These are phyloP conservation scores for Coleophoma cylindrospora DNA, from an alignment of 2,329 filamentous ascomycete species.

Conservation along the genomic window DNA sequence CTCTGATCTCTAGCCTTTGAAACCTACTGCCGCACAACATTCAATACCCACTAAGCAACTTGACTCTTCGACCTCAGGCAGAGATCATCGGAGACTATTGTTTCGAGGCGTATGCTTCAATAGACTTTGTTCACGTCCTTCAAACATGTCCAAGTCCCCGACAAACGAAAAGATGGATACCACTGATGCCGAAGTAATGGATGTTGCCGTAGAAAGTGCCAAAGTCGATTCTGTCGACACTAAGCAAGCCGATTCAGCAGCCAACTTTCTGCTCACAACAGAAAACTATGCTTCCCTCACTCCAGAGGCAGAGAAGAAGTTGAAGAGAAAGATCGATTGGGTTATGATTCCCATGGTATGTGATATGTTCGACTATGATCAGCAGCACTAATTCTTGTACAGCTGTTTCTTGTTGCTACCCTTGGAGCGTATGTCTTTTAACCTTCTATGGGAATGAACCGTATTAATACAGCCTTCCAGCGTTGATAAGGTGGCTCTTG, in stretches of 20 bases:
- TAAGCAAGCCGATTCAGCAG: background rate
- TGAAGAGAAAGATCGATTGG: conserved; percentile 8
- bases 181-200: background rate
- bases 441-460: too few relatives aligned
- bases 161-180: too few relatives aligned
- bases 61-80: too few relatives aligned
- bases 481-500: conserved; percentile 28
- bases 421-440: conserved; percentile 15
- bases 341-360: conserved; percentile 29
- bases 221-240: background rate
- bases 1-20: too few relatives aligned
- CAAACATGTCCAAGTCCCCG: too few relatives aligned
- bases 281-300: background rate
- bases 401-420: conserved; percentile 22
- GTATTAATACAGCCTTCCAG: too few relatives aligned
- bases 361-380: background rate
- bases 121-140: too few relatives aligned
- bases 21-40: too few relatives aligned
- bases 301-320: conserved; percentile 2
- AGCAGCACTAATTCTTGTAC: background rate
- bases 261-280: conserved; percentile 35
- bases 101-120: too few relatives aligned
- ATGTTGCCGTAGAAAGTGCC: background rate
- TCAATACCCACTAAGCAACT: too few relatives aligned
- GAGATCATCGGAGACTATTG: too few relatives aligned